Conservation (phyloP, 306 rosid species). For the Mucuna pruriens region DNA sequence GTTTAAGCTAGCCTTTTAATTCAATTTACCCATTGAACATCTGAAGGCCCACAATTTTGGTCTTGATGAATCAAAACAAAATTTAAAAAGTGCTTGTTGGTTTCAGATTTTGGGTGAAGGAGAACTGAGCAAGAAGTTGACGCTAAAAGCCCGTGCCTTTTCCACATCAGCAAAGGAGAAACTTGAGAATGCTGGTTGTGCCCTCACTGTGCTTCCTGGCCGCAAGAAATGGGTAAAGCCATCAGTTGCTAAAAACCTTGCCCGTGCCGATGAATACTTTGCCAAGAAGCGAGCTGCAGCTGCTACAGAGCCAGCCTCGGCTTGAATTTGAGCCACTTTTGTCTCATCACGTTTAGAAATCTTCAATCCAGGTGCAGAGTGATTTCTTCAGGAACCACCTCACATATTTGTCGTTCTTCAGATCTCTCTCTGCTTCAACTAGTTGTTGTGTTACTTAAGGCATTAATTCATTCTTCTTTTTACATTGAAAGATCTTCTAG, state of each 20-base stretch:
- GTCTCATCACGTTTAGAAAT: background rate
- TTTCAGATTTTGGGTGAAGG: slow-evolving; percentile 88
- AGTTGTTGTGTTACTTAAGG: background rate
- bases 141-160: slow-evolving; percentile 83
- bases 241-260: slow-evolving; percentile 87
- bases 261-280: slow-evolving; percentile 95
- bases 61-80: slow-evolving; percentile 16
- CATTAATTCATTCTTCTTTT: slow-evolving; percentile 10
- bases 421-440: slow-evolving; percentile 29
- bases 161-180: slow-evolving; percentile 88
- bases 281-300: slow-evolving; percentile 90
- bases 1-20: slow-evolving; percentile 20
- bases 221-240: slow-evolving; percentile 98
- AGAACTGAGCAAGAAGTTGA: slow-evolving; percentile 77
- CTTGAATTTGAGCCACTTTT: slow-evolving; percentile 42
- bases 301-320: slow-evolving; percentile 55
- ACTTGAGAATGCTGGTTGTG: slow-evolving; percentile 85
- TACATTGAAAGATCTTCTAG: slow-evolving; percentile 22
- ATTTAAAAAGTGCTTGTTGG: slow-evolving; percentile 14
- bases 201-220: slow-evolving; percentile 83
- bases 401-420: slow-evolving; percentile 12
- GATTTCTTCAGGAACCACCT: slow-evolving; percentile 30
- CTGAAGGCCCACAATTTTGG: background rate
- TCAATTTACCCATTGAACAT: background rate
- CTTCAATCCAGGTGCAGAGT: slow-evolving; percentile 37